Base-by-base conservation (phyloP, 768 basidiomycete species). In the Phlebiopsis gigantea region DNA sequence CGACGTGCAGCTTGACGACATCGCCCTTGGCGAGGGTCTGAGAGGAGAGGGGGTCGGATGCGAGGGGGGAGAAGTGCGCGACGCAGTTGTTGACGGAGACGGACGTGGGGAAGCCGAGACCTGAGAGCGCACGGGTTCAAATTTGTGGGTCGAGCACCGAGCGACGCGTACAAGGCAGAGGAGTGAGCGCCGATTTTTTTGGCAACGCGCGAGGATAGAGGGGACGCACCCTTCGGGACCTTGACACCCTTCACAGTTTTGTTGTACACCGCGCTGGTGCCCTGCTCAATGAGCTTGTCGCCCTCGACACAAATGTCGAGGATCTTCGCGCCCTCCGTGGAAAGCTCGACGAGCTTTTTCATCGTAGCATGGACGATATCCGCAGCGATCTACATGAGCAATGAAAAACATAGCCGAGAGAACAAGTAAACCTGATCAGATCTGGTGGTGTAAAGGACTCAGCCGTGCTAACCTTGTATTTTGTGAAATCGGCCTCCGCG, bases 21-120 rank as follows among this genome's bases (percentile, higher is more conserved):
- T 99, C 97, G 58, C 85, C 84, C 61, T 93, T 88, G 25, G 81
- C 83, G 62, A 95, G 79, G 50, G 71, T 79, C 70, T 85, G 84
- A 6, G 76, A 73, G 25, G 88, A 82, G 61, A 82, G 80, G 15
- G 85, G 73, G 74, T 93, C 90, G 34, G 90, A 91, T 79, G 85
- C 85, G 55, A 98, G 83, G n/a, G 97, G 97, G 10, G 95, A 95
- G 78, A 93, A 97, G 74, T 98, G 92, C 43, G 93, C 86, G 59
- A 98, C 93, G 64, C 85, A 80, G 74, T 97, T 95, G 84, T 98
- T 98, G 63, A 98, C 85, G 24, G 93, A 95, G 63, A 99, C 75
- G 64, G 80, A 84, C 17, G 97, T 98, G 17, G 97, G 97, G 80
- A 98, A 98, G 1, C 93, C 93, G 68, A 96, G 78, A 55, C 93